A percentile compares a stretch with the other conserved stretches of the same genome.
These are phyloP conservation scores for Seminavis robusta DNA, from an alignment of 108 stramenopile species.

Conservation along the genomic window DNA sequence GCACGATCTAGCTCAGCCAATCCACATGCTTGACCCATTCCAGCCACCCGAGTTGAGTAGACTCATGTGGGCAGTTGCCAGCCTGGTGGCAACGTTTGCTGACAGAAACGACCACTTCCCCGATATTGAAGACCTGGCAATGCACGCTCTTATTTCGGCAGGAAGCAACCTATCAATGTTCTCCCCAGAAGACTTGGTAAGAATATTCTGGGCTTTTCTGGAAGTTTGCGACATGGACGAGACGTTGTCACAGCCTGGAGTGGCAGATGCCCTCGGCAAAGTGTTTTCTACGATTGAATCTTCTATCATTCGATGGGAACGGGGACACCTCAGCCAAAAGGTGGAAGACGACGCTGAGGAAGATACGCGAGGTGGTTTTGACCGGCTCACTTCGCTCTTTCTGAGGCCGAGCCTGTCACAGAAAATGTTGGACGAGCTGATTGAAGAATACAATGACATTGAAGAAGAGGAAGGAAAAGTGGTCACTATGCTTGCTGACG, in stretches of 20 bases:
- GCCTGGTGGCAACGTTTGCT: slow-evolving; percentile 6
- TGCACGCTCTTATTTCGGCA: slow-evolving; percentile 10
- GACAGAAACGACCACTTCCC: not conserved
- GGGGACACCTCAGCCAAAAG: slow-evolving; percentile 1
- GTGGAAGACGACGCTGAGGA: not conserved
- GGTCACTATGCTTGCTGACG: not conserved
- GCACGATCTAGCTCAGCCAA: not conserved
- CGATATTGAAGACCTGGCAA: slow-evolving; percentile 10
- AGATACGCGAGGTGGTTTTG: not conserved
- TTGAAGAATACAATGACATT: slow-evolving; percentile 22
- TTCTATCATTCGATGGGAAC: slow-evolving; percentile 43
- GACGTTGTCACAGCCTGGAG: slow-evolving; percentile 1
- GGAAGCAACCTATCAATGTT: slow-evolving; percentile 14
- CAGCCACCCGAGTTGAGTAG: slow-evolving; percentile 49
- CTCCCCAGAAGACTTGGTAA: slow-evolving; percentile 32
- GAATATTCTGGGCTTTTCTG: slow-evolving; percentile 44
- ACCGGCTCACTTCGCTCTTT: slow-evolving; percentile 35
- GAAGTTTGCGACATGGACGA: slow-evolving; percentile 21
- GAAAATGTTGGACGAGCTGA: slow-evolving; percentile 28
- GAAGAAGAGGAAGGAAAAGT: slow-evolving; percentile 29
- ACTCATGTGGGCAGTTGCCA: slow-evolving; percentile 42
- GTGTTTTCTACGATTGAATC: slow-evolving; percentile 37
- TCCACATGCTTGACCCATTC: slow-evolving; percentile 11
- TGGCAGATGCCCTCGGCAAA: slow-evolving; percentile 22
- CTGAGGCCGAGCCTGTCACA: slow-evolving; percentile 20